Percentiles rank a stretch among this genome's conserved stretches.
Evolutionary conservation across 1,284 basidiomycete species (phyloP).

Genomic region (Apiotrichum sp.): DNA sequence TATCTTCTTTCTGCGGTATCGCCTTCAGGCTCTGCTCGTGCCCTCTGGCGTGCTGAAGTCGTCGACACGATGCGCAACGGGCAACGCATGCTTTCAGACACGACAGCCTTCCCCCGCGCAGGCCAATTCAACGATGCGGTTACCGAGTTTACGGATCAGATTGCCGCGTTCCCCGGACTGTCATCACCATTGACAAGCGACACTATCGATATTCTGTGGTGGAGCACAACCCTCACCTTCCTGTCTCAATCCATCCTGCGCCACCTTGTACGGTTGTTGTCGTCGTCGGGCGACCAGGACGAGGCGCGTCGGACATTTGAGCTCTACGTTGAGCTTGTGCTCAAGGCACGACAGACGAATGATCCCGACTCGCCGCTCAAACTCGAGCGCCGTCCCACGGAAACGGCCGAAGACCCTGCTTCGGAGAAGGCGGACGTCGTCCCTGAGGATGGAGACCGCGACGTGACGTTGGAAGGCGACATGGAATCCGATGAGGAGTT

Average conservation of each 20-base stretch:
- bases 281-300: slow-evolving; percentile 57
- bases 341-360: slow-evolving; percentile 65
- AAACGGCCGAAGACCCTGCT: slow-evolving; percentile 15
- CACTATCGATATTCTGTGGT: slow-evolving; percentile 66
- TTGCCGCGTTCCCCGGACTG: slow-evolving; percentile 65
- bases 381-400: slow-evolving; percentile 34
- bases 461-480: not conserved
- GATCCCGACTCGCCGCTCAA: slow-evolving; percentile 45
- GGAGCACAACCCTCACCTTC: slow-evolving; percentile 84
- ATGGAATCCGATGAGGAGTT: slow-evolving; percentile 63
- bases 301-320: slow-evolving; percentile 70
- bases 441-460: slow-evolving; percentile 30
- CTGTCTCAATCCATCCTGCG: slow-evolving; percentile 77
- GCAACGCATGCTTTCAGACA: slow-evolving; percentile 58
- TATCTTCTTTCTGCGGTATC: slow-evolving; percentile 28
- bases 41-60: slow-evolving; percentile 60
- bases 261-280: slow-evolving; percentile 68
- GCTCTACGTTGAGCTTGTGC: slow-evolving; percentile 76
- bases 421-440: slow-evolving; percentile 1
- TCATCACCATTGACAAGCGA: slow-evolving; percentile 48
- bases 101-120: slow-evolving; percentile 74
- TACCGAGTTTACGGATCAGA: slow-evolving; percentile 74
- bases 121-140: slow-evolving; percentile 74
- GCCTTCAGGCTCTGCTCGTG: slow-evolving; percentile 23
- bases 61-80: slow-evolving; percentile 63